phyloP scores from a whole-genome alignment of 768 basidiomycete species.

The Cystofilobasidium ferigula region DNA sequence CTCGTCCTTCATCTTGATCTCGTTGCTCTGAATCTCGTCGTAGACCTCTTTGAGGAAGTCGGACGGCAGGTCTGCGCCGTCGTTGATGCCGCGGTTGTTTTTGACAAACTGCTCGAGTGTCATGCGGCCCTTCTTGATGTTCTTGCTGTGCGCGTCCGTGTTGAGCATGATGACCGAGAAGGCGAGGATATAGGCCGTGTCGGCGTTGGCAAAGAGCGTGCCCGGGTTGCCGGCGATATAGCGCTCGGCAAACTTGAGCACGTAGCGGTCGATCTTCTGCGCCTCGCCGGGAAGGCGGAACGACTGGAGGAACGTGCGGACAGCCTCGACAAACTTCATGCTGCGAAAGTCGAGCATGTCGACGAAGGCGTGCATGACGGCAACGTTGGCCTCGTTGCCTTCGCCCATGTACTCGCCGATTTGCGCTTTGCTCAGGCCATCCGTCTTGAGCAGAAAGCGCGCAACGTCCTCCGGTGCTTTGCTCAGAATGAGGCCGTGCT shows the following conservation, averaged over 20 bases:
- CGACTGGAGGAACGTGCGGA: constrained; percentile 79
- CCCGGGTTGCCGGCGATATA: constrained; percentile 81
- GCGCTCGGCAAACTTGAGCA: constrained; percentile 96
- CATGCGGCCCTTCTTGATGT: constrained; percentile 81
- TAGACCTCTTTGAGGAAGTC: constrained; percentile 66
- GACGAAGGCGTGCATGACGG: constrained; percentile 95
- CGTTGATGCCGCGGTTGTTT: constrained; percentile 96
- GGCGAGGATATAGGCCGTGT: constrained; percentile 86
- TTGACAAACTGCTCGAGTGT: constrained; percentile 78
- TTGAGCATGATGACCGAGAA: constrained; percentile 94
- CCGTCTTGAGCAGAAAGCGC: constrained; percentile 68
- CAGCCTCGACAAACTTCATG: constrained; percentile 72
- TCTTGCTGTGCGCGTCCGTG: constrained; percentile 92
- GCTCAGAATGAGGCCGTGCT: constrained; percentile 72
- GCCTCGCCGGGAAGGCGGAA: constrained; percentile 95
- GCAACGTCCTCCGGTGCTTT: constrained; percentile 68
- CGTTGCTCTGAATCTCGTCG: constrained; percentile 81
- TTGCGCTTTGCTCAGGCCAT: constrained; percentile 87
- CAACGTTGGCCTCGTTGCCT: constrained; percentile 78
- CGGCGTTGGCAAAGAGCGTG: constrained; percentile 85
- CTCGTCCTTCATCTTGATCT: constrained; percentile 99
- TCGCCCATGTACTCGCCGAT: constrained; percentile 98
- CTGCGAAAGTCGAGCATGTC: constrained; percentile 79
- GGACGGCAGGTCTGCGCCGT: constrained; percentile 74
- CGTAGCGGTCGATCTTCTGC: constrained; percentile 96